These are phyloP conservation scores for Nitzschia inconspicua DNA, from an alignment of 108 stramenopile species.

Conservation along the genomic window DNA sequence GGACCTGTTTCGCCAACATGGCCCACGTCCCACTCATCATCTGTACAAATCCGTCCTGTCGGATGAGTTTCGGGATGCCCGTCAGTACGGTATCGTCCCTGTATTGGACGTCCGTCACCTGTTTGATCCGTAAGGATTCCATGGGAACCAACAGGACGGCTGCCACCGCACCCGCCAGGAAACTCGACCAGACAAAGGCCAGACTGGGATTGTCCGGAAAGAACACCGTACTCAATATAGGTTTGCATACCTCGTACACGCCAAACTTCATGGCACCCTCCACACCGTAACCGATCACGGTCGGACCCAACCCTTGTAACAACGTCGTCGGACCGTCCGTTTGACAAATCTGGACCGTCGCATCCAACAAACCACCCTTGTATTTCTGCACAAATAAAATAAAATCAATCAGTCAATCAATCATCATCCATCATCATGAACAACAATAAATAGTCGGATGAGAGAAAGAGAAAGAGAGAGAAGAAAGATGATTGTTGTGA, in stretches of 20 bases:
- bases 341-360: constrained; percentile 58
- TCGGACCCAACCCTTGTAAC: constrained; percentile 79
- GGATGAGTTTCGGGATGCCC: constrained; percentile 54
- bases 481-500: not conserved
- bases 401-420: no score
- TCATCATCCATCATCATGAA: no score
- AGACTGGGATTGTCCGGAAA: constrained; percentile 28
- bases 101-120: constrained; percentile 85
- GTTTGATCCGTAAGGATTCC: constrained; percentile 87
- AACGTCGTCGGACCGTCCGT: constrained; percentile 65
- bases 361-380: constrained; percentile 32
- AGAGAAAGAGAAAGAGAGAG: not conserved
- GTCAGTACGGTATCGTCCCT: constrained; percentile 47
- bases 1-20: constrained; percentile 94
- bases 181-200: constrained; percentile 67
- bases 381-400: constrained; percentile 33
- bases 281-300: constrained; percentile 86
- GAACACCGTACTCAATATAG: constrained; percentile 48
- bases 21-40: constrained; percentile 81
- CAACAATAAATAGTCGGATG: no score
- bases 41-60: constrained; percentile 66
- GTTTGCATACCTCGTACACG: constrained; percentile 89
- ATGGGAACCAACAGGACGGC: constrained; percentile 85
- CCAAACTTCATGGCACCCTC: constrained; percentile 90
- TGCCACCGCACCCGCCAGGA: constrained; percentile 88